A percentile compares a stretch with the other conserved stretches of the same genome.
These are phyloP conservation scores for Crotalaria pallida DNA, from an alignment of 306 rosid genomes.

Conservation along the genomic window DNA sequence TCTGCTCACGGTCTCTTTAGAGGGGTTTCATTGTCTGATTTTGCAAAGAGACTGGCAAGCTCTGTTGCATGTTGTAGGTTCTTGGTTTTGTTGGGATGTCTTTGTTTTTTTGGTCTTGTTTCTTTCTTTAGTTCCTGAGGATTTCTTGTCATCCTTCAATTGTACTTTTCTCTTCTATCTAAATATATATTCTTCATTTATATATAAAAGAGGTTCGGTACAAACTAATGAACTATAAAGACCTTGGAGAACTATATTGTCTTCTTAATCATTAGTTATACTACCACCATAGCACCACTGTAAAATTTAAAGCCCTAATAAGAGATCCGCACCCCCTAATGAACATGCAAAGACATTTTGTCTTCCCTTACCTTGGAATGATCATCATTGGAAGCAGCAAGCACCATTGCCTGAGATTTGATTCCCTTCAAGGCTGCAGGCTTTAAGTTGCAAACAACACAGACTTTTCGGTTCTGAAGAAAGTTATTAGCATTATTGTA, in stretches of 20 bases:
- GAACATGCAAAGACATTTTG: background rate
- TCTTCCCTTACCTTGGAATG: conserved; percentile 50
- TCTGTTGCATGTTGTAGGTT: too few relatives aligned
- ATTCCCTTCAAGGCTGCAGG: conserved; percentile 84
- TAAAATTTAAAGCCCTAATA: background rate
- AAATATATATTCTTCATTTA: too few relatives aligned
- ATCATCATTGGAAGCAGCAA: conserved; percentile 74
- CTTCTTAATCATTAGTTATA: background rate
- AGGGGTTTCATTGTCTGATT: too few relatives aligned
- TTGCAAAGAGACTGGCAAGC: too few relatives aligned
- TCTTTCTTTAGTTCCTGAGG: too few relatives aligned
- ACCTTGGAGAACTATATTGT: background rate
- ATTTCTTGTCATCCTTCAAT: too few relatives aligned
- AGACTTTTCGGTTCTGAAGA: conserved; percentile 82
- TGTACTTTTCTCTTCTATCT: too few relatives aligned
- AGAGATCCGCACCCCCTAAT: background rate
- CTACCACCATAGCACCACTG: background rate
- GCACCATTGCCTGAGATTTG: conserved; percentile 97
- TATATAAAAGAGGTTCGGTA: too few relatives aligned
- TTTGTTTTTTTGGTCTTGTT: too few relatives aligned
- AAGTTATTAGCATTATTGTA: conserved; percentile 10
- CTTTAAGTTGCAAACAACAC: conserved; percentile 92
- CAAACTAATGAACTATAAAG: background rate
- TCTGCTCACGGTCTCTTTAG: too few relatives aligned
- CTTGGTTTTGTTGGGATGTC: too few relatives aligned